phyloP scores from a whole-genome alignment of 1,139 yeast genomes.

The Saccharomyces hybrid region DNA sequence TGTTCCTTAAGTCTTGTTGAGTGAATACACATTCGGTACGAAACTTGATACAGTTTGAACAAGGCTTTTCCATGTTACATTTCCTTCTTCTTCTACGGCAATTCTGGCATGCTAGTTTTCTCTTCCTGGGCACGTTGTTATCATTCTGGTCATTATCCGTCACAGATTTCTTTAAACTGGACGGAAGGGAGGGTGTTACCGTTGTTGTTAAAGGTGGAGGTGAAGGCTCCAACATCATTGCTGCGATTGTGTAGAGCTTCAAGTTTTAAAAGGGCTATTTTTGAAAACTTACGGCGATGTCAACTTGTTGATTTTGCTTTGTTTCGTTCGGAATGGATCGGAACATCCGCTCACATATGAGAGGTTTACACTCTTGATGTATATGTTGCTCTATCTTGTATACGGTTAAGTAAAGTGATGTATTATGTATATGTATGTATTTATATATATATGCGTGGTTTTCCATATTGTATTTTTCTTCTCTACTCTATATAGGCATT shows the following conservation, averaged over 20 bases:
- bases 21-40: conserved; percentile 42
- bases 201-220: background rate
- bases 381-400: background rate
- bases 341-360: background rate
- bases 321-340: background rate
- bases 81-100: conserved; percentile 48
- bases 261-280: background rate
- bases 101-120: conserved; percentile 37
- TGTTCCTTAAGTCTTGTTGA: conserved; percentile 42
- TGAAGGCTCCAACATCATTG: background rate
- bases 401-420: background rate
- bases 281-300: background rate
- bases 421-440: background rate
- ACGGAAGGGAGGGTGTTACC: background rate
- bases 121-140: background rate
- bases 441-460: background rate
- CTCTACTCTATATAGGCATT: background rate
- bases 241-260: background rate
- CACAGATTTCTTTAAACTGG: background rate
- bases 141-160: background rate
- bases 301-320: background rate
- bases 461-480: background rate
- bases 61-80: conserved; percentile 44
- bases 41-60: conserved; percentile 40
- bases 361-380: background rate